Evolutionary conservation across 129 eudicot genomes (phyloP).

Genomic region (Helianthus annuus): HanXRQr2.0-SUNRISE NC_035434.2:170225981-170226480

Average conservation of each 20-base stretch:
- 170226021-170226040: no score
- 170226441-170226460: slow-evolving; percentile 46
- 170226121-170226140: no score
- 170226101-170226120: no score
- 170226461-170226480: slow-evolving; percentile 70
- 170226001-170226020: no score
- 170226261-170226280: slow-evolving; percentile 66
- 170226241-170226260: slow-evolving; percentile 75
- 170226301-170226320: slow-evolving; percentile 63
- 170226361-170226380: slow-evolving; percentile 72
- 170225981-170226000: no score
- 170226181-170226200: no score
- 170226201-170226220: no score
- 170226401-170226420: slow-evolving; percentile 83
- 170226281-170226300: slow-evolving; percentile 90
- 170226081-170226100: no score
- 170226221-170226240: background rate
- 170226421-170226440: slow-evolving; percentile 86
- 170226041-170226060: no score
- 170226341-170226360: slow-evolving; percentile 80
- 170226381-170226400: slow-evolving; percentile 70
- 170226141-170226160: no score
- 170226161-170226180: no score
- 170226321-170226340: slow-evolving; percentile 83
- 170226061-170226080: no score